Evolutionary conservation across 805 yeast species (phyloP).

Genomic region (Spathaspora sp.): DNA sequence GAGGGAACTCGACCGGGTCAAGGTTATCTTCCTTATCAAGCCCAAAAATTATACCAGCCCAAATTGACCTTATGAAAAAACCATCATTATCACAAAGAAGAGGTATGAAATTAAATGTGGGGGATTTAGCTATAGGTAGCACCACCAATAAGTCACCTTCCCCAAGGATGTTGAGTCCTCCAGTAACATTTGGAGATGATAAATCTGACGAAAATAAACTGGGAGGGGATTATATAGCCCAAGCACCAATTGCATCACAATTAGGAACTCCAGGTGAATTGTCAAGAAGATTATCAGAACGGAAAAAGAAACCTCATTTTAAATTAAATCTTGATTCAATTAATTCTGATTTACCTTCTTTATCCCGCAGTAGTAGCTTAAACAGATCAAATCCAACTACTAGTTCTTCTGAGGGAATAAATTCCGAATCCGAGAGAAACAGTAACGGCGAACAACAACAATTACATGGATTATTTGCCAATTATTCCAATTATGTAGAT

Average conservation of each 20-base stretch:
- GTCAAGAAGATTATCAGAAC: conserved; percentile 33
- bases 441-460: conserved; percentile 20
- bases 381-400: not conserved
- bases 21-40: conserved; percentile 9
- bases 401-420: not conserved
- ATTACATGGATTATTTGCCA: conserved; percentile 67
- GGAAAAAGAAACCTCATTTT: conserved; percentile 38
- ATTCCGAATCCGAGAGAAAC: conserved; percentile 3
- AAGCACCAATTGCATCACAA: conserved; percentile 5
- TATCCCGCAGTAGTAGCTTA: conserved; percentile 5
- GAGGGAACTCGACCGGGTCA: not conserved
- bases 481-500: conserved; percentile 84
- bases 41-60: not conserved
- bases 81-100: conserved; percentile 51
- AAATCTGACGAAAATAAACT: conserved; percentile 1
- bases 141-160: conserved; percentile 16
- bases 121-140: conserved; percentile 16
- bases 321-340: conserved; percentile 27
- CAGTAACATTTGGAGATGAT: conserved; percentile 4
- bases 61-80: conserved; percentile 24
- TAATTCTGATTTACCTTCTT: not conserved
- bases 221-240: not conserved
- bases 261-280: conserved; percentile 27
- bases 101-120: conserved; percentile 49
- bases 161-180: conserved; percentile 12